These are phyloP conservation scores for Byssochlamys sp. DNA, from an alignment of 2,329 filamentous ascomycete genomes.

Conservation along the genomic window DNA sequence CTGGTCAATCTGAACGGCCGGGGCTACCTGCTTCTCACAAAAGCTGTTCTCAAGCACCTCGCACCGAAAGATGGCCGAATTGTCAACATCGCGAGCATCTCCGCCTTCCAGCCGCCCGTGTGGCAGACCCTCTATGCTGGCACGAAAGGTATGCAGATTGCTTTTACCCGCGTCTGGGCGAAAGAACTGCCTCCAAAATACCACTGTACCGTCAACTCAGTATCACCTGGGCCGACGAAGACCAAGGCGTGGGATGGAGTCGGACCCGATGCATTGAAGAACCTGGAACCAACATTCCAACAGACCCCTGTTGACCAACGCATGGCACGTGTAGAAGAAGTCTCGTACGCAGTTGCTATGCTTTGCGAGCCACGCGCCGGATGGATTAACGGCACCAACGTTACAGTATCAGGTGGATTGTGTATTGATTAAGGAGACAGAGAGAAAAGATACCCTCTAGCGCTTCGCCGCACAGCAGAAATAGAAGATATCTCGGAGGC, in stretches of 20 bases:
- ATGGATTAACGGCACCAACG: constrained; percentile 40
- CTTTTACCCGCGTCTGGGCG: constrained; percentile 38
- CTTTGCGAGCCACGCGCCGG: constrained; percentile 36
- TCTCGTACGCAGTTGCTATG: constrained; percentile 40
- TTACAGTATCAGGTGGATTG: constrained; percentile 27
- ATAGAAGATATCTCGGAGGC: too few species aligned
- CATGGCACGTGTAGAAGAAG: constrained; percentile 37
- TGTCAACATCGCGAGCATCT: too few species aligned
- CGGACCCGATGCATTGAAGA: constrained; percentile 33
- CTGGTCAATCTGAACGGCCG: too few species aligned
- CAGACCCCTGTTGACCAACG: constrained; percentile 35
- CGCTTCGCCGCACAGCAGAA: too few species aligned
- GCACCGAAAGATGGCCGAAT: too few species aligned
- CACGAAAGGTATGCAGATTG: constrained; percentile 43
- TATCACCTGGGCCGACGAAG: constrained; percentile 36
- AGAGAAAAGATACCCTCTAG: too few species aligned
- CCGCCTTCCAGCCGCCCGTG: too few species aligned
- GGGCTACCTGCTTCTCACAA: too few species aligned
- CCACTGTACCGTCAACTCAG: constrained; percentile 39
- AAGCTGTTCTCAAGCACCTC: too few species aligned
- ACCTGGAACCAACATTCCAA: constrained; percentile 35
- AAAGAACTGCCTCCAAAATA: constrained; percentile 39
- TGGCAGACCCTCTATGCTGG: constrained; percentile 44
- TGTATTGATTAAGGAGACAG: constrained; percentile 13
- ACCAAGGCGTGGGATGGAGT: constrained; percentile 28